Percentiles rank a stretch among this genome's conserved stretches.
phyloP scores from a whole-genome alignment of 164 flowering plant species.

The Hamamelis virginiana region DNA sequence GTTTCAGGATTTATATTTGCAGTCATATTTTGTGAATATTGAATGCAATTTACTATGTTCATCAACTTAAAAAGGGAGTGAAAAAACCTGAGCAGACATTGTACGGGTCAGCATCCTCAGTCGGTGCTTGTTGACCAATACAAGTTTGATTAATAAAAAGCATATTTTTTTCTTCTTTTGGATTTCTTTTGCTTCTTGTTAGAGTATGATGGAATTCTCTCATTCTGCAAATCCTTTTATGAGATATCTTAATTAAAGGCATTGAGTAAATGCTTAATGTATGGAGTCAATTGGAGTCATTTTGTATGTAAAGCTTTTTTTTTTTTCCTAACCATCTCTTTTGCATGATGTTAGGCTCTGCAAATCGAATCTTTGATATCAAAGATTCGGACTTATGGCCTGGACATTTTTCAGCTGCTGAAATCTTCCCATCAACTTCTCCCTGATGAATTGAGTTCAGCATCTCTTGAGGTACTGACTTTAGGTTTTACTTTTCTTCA shows the following conservation, averaged over 20 bases:
- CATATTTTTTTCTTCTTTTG: too few relatives aligned
- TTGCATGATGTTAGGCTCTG: constrained; percentile 49
- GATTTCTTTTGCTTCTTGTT: too few relatives aligned
- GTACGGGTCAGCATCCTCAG: not conserved
- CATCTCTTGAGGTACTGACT: constrained; percentile 69
- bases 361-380: constrained; percentile 58
- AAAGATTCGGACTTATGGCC: constrained; percentile 41
- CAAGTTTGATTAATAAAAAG: too few relatives aligned
- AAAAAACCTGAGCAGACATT: not conserved
- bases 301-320: too few relatives aligned
- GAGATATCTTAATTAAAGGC: too few relatives aligned
- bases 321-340: constrained; percentile 1
- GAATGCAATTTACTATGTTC: not conserved
- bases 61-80: too few relatives aligned
- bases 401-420: constrained; percentile 51
- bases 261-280: too few relatives aligned
- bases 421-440: constrained; percentile 41
- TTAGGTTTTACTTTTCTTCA: not conserved
- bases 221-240: too few relatives aligned
- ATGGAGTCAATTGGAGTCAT: too few relatives aligned
- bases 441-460: constrained; percentile 47
- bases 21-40: not conserved
- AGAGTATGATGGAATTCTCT: too few relatives aligned
- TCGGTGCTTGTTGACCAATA: not conserved
- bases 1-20: constrained; percentile 22